Percentiles rank a stretch among this genome's conserved stretches.
Evolutionary conservation across 208 protist species (phyloP).

Genomic region (Trichomonas tenax): DNA sequence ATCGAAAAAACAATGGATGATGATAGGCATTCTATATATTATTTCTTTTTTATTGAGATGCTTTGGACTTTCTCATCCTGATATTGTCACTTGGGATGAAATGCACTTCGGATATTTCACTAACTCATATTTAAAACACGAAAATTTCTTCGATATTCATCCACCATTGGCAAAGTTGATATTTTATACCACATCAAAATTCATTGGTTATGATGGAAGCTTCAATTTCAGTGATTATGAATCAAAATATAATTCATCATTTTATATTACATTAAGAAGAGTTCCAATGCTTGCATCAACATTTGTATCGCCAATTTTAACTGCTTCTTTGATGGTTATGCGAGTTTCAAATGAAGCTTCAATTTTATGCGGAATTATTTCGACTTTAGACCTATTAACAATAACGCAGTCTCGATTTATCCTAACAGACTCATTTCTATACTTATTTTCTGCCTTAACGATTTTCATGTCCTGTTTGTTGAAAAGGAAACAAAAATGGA

Average conservation of each 20-base stretch:
- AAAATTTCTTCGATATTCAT: conserved; percentile 29
- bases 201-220: not conserved
- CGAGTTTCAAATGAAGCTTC: not conserved
- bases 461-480: not conserved
- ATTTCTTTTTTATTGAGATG: not conserved
- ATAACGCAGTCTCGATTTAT: not conserved
- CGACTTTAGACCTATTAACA: not conserved
- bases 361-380: not conserved
- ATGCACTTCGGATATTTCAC: conserved; percentile 23
- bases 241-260: not conserved
- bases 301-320: not conserved
- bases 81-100: conserved; percentile 23
- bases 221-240: not conserved
- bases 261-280: not conserved
- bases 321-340: not conserved
- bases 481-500: not conserved
- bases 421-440: not conserved
- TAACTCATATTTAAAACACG: not conserved
- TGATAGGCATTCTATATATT: not conserved
- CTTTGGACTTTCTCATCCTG: not conserved
- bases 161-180: conserved; percentile 31
- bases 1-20: not conserved
- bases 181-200: not conserved
- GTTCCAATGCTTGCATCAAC: not conserved
- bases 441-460: not conserved